Percentiles rank a stretch among this genome's conserved stretches.
Evolutionary conservation across 129 eudicot species (phyloP).

Genomic region (Flaveria robusta): DNA sequence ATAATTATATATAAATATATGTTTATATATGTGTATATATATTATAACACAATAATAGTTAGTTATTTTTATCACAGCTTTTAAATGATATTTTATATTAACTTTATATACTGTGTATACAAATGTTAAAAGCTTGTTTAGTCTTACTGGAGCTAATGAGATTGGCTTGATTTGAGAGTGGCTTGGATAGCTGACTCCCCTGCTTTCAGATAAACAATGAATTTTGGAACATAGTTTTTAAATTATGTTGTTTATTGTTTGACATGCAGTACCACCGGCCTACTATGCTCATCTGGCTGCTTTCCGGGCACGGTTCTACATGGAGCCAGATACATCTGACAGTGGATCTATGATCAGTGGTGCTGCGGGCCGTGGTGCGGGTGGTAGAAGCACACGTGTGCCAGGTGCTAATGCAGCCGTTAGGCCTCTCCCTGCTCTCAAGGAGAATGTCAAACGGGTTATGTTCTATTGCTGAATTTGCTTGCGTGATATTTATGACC

Average conservation of each 20-base stretch:
- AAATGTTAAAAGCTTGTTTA: too few relatives aligned
- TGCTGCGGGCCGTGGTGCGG: slow-evolving; percentile 58
- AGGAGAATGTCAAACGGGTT: slow-evolving; percentile 80
- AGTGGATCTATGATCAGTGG: slow-evolving; percentile 77
- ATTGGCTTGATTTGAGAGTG: too few relatives aligned
- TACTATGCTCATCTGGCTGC: slow-evolving; percentile 95
- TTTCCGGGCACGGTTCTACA: slow-evolving; percentile 78
- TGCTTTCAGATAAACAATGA: not conserved
- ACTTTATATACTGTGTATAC: too few relatives aligned
- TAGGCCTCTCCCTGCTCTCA: slow-evolving; percentile 81
- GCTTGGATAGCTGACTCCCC: not conserved
- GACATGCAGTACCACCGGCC: slow-evolving; percentile 82
- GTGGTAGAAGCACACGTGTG: slow-evolving; percentile 57
- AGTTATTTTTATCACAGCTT: too few relatives aligned
- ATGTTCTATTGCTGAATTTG: slow-evolving; percentile 72
- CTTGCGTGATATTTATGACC: too few relatives aligned
- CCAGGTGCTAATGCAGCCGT: slow-evolving; percentile 72
- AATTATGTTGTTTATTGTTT: not conserved
- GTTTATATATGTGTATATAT: too few relatives aligned
- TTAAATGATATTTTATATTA: too few relatives aligned
- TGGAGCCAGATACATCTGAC: slow-evolving; percentile 90
- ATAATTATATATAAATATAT: too few relatives aligned
- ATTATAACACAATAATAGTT: too few relatives aligned
- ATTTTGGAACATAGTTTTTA: not conserved
- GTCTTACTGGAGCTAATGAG: too few relatives aligned